Evolutionary conservation across 352 stramenopile species (phyloP).

Genomic region (Phytopythium kandeliae): DNA sequence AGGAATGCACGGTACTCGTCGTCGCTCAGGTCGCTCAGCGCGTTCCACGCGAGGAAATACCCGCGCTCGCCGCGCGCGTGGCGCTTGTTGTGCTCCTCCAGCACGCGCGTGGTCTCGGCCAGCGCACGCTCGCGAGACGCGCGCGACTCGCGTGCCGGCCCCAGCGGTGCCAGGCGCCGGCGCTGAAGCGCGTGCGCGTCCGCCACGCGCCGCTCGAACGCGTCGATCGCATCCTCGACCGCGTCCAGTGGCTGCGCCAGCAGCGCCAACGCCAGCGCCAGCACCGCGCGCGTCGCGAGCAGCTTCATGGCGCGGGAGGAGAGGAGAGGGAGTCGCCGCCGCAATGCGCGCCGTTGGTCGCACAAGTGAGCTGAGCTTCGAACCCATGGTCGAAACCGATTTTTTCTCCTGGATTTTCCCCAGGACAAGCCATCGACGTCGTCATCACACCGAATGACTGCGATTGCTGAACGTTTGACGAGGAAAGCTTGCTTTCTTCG

Average conservation of each 20-base stretch:
- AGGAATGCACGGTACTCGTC: slow-evolving; percentile 64
- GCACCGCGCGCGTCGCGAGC: neutral
- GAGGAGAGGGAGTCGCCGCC: neutral
- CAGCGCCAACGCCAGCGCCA: neutral
- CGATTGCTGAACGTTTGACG: too few relatives aligned
- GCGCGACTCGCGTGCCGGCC: slow-evolving; percentile 38
- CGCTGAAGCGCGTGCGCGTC: slow-evolving; percentile 10
- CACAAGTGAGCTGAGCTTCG: too few relatives aligned
- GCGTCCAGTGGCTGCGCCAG: neutral
- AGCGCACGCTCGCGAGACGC: slow-evolving; percentile 37
- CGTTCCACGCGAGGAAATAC: slow-evolving; percentile 60
- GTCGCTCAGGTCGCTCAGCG: slow-evolving; percentile 59
- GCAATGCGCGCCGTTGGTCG: neutral
- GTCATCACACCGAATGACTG: too few relatives aligned
- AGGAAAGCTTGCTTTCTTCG: too few relatives aligned
- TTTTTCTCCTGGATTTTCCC: too few relatives aligned
- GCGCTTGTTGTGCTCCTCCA: slow-evolving; percentile 27
- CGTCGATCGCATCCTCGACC: neutral
- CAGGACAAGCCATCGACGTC: too few relatives aligned
- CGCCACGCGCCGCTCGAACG: slow-evolving; percentile 19
- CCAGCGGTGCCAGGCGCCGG: slow-evolving; percentile 21
- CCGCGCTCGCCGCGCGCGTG: slow-evolving; percentile 18
- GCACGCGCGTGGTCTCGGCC: slow-evolving; percentile 25
- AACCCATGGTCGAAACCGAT: too few relatives aligned
- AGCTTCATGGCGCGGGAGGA: neutral